Evolutionary conservation across 2,329 filamentous ascomycete genomes (phyloP), one percentile per base, ranked within the genome.

Genomic region (Fusarium sambucinum): DNA sequence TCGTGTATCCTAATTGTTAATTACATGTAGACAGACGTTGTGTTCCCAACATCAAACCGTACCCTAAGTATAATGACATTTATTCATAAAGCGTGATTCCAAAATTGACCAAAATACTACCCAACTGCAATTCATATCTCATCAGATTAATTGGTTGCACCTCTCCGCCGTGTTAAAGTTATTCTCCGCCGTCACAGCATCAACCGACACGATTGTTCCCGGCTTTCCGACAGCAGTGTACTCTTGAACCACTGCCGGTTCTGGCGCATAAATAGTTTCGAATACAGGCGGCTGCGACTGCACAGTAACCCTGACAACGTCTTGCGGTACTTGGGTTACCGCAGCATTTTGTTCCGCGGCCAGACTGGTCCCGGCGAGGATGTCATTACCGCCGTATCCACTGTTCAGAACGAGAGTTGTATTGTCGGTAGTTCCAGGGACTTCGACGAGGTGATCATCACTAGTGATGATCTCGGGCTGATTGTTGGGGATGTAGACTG

Each of bases 381-480:
- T 48, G 23, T 52, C 55, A 0, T 54, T 69, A 8, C 25, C 37
- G 1, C 45, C 23, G 3, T 61, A 56, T 8, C 44, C 65, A 13
- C 46, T 27, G 1, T 17, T 45, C 0, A 47, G 0, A 3, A 48
- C 12, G 16, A 51, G 27, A 1, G 25, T 40, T 3, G 65, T 48
- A 3, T 29, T 52, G 1, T 54, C 64, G 3, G 45, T 7, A 16
- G 12, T 30, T 5, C 27, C 23, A 0, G 46, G 52, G 2, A 54
- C 48, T 23, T 69, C 66, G 5, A 69, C 61, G 0, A 69, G 27
- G 30, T 67, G 61, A 2, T 9, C 48, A 0, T 69, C 56, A 5
- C 61, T 69, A 0, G 66, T 69, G 23, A 69, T 70, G 5, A 69
- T 70, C 29, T 69, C 62, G 0, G 66, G 66, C 5, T 66, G 69